Evolutionary conservation across 495 filamentous ascomycete genomes (phyloP), one percentile per base, ranked within the genome.

Genomic region (Parathielavia hyrcaniae): DNA sequence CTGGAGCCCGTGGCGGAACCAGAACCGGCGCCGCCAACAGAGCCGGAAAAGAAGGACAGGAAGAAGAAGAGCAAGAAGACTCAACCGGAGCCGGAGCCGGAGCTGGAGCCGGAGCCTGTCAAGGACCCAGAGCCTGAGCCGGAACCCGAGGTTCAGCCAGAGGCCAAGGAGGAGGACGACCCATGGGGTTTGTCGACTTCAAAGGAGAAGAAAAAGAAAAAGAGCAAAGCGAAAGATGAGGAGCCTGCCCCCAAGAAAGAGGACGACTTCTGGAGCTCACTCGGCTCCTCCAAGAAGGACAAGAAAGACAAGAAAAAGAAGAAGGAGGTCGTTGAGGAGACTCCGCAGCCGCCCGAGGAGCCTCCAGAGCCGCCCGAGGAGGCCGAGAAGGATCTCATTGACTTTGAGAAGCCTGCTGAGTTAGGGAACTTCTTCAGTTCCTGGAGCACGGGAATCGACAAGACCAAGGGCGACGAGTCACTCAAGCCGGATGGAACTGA

Each of bases 401-500:
- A 74, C 35, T 38, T 71, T 5, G 68, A 73, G 49, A 69, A 70
- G 43, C 49, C 54, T 7, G 62, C 58, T 11, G 58, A 71, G 13
- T 50, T 63, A 49, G 67, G 66, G 19, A 64, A 71, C 52, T 73
- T 75, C 57, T 75, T 70, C 62, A 63, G 48, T 50, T 69, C 62
- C 34, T 70, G 70, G 61, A 62, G 62, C 38, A 65, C 61, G 14
- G 60, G 57, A 38, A 75, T 73, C 46, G 71, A 73, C 19, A 61
- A 70, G 22, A 69, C 74, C 53, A 71, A 72, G 40, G 35, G 57
- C 20, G 59, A 66, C 63, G 47, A 58, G 16, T 32, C 58, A 20
- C 63, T 74, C 47, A 76, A 75, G 61, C 73, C 72, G 9, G 77
- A 77, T 56, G 64, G 67, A 8, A 73, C 75, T 50, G 75, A 41